phyloP scores from a whole-genome alignment of 179 eudicot genomes.

The Drosera spatulata region DNA sequence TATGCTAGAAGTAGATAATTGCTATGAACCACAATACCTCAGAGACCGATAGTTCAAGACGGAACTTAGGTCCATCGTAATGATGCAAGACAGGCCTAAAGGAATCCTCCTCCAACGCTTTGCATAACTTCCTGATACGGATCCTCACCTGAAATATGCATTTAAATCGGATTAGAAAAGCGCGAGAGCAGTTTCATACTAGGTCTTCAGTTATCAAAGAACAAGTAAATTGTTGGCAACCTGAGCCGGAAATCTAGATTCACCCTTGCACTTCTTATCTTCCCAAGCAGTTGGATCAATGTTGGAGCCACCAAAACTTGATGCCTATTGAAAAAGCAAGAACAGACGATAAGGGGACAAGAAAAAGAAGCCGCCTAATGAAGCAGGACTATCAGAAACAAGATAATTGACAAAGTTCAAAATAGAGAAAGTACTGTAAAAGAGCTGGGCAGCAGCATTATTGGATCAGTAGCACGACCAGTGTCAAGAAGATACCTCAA shows the following conservation, averaged over 20 bases:
- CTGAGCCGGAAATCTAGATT: conserved; percentile 98
- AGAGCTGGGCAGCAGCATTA: neutral
- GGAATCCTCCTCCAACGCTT: conserved; percentile 90
- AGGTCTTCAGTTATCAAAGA: neutral
- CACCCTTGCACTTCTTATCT: conserved; percentile 95
- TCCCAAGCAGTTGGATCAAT: conserved; percentile 97
- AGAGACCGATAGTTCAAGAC: conserved; percentile 82
- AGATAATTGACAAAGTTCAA: neutral
- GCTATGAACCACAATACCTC: conserved; percentile 41
- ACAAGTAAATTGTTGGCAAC: conserved; percentile 18
- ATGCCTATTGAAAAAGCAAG: conserved; percentile 40
- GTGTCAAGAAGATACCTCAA: conserved; percentile 58
- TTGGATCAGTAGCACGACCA: neutral
- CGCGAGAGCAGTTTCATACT: neutral
- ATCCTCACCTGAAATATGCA: conserved; percentile 47
- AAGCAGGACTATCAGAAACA: neutral
- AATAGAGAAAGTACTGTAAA: no score
- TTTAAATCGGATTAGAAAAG: neutral
- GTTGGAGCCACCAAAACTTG: conserved; percentile 85
- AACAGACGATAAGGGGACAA: neutral
- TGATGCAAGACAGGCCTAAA: conserved; percentile 97
- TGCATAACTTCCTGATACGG: conserved; percentile 66
- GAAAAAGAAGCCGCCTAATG: neutral
- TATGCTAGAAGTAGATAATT: neutral
- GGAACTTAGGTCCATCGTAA: conserved; percentile 96